Conservation (phyloP, 441 rosid species). For the Gossypium schwendimanii region DNA sequence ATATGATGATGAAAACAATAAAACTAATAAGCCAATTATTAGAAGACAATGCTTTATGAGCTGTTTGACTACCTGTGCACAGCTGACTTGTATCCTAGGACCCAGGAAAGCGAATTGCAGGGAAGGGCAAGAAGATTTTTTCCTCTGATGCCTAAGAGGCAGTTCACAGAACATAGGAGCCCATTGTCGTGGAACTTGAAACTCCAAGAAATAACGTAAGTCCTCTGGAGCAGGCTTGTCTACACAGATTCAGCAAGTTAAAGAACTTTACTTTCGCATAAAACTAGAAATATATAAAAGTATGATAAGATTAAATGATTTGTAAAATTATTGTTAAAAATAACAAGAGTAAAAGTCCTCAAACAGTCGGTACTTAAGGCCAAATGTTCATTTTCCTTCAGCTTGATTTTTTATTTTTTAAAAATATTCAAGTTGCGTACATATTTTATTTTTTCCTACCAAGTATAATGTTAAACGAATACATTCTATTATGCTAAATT, state of each 20-base stretch:
- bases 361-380: neutral
- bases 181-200: slow-evolving; percentile 50
- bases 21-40: neutral
- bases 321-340: neutral
- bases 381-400: neutral
- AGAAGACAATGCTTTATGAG: neutral
- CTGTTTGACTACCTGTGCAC: slow-evolving; percentile 26
- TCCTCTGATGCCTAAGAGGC: slow-evolving; percentile 41
- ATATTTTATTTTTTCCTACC: neutral
- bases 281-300: neutral
- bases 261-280: neutral
- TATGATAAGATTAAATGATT: neutral
- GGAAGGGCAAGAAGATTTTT: slow-evolving; percentile 31
- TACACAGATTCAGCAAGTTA: slow-evolving; percentile 14
- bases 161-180: slow-evolving; percentile 43
- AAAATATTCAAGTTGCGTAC: neutral
- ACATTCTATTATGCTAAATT: neutral
- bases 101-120: slow-evolving; percentile 39
- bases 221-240: slow-evolving; percentile 39
- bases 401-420: neutral
- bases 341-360: neutral
- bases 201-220: slow-evolving; percentile 40
- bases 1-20: neutral
- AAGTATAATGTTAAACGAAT: neutral
- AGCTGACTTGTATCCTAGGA: slow-evolving; percentile 32